Evolutionary conservation across 805 yeast genomes (phyloP).

Genomic region (Teunomyces aglyptinius): DNA sequence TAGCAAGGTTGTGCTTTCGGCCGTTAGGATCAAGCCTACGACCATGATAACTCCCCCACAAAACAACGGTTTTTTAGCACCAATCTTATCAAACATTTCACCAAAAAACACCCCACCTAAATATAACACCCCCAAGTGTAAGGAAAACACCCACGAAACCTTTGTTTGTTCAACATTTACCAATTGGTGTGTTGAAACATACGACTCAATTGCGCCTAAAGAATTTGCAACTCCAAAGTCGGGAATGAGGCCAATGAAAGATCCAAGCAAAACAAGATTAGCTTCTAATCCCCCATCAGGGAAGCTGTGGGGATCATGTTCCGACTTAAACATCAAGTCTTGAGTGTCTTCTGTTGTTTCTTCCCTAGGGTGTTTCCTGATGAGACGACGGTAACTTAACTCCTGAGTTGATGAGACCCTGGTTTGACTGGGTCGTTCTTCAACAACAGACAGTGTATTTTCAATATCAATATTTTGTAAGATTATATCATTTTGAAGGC

Average conservation of each 20-base stretch:
- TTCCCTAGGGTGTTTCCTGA: not conserved
- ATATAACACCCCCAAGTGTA: slow-evolving; percentile 17
- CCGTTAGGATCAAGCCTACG: slow-evolving; percentile 45
- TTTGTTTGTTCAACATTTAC: slow-evolving; percentile 9
- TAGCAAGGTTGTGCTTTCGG: slow-evolving; percentile 40
- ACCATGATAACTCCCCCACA: slow-evolving; percentile 36
- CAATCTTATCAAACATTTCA: slow-evolving; percentile 44
- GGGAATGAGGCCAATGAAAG: slow-evolving; percentile 18
- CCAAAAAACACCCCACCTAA: slow-evolving; percentile 40
- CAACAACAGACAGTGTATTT: not conserved
- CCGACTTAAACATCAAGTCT: slow-evolving; percentile 15
- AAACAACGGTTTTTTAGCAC: slow-evolving; percentile 37
- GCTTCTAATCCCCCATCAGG: slow-evolving; percentile 22
- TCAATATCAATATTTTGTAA: not conserved
- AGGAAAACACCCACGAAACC: slow-evolving; percentile 21
- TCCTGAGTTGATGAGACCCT: slow-evolving; percentile 1
- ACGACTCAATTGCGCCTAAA: slow-evolving; percentile 21
- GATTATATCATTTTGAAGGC: not conserved
- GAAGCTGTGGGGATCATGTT: slow-evolving; percentile 14
- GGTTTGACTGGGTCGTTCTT: not conserved
- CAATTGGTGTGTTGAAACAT: slow-evolving; percentile 17
- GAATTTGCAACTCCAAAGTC: slow-evolving; percentile 21
- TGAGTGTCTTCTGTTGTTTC: not conserved
- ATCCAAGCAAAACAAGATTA: slow-evolving; percentile 17
- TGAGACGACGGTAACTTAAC: not conserved